Evolutionary conservation across 83 land plant genomes (phyloP), one percentile per base, ranked within the genome.

Genomic region (Diphasiastrum complanatum): DNA sequence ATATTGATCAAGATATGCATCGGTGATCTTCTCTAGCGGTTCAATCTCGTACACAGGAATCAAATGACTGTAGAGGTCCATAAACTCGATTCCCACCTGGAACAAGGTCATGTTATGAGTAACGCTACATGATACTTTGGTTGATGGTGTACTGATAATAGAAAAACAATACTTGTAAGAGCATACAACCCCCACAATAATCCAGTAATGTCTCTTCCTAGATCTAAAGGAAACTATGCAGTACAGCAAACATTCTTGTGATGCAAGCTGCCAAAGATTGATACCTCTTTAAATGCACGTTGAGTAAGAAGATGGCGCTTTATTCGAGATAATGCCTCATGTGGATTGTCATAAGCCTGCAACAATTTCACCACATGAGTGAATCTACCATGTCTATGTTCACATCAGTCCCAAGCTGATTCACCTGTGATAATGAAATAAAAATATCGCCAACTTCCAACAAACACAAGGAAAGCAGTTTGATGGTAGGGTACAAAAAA

Each of bases 1-100:
- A 72, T 93, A 93, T 64, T 93, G 99, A 71, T 93, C 99, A 54
- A 93, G 99, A 61, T 93, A 93, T 33, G 99, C 99, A 83, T 93
- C 99, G 55, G 99, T 93, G 36, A 93, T 93, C 71, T 88, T 93
- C 68, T 93, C 99, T 70, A 93, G 78, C 12, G 99, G 99, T 56
- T 93, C 99, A 78, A 93, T 93, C 70, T 93, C 99, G 76, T 93
- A 93, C 1, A 93, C 96, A 67, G 99, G 99, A 46, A 93, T 93
- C 64, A 93, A 72, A 68, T 89, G 95, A 47, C 99, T 93, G 62
- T 93, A 93, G 66, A 93, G 50, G 58, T 93, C 99, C 99, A 93
- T 93, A 72, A 93, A 93, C 75, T 93, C 99, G 54, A 93, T 89
- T 10, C 99, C 99, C 33, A 91, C 97, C 96, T 89, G 78, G 41